Conservation (phyloP, 768 basidiomycete genomes). For the Boletales sp. region DNA sequence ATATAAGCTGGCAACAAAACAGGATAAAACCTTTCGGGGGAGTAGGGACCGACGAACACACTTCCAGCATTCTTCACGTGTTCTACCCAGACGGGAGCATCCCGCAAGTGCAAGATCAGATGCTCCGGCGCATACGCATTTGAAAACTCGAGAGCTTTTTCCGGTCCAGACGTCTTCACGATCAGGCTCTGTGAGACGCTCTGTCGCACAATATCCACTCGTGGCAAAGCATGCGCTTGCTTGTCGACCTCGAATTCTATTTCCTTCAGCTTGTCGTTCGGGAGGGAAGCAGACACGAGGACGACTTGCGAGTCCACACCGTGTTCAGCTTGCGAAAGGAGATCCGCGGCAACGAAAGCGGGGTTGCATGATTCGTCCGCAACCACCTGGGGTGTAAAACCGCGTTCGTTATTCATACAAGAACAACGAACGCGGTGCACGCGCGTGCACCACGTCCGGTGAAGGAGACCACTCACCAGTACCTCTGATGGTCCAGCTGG, state of each 20-base stretch:
- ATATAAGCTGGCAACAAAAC: conserved; percentile 8
- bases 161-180: conserved; percentile 60
- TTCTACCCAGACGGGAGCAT: conserved; percentile 61
- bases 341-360: conserved; percentile 92
- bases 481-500: conserved; percentile 98
- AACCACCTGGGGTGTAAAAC: conserved; percentile 63
- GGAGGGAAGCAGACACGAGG: conserved; percentile 74
- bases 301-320: conserved; percentile 98
- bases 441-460: conserved; percentile 66
- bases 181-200: conserved; percentile 91
- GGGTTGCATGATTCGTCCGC: conserved; percentile 86
- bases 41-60: conserved; percentile 92
- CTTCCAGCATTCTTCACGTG: conserved; percentile 90
- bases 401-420: conserved; percentile 33
- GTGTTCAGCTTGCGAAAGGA: conserved; percentile 97
- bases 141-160: conserved; percentile 83
- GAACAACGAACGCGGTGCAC: conserved; percentile 46
- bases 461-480: conserved; percentile 49
- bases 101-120: conserved; percentile 83
- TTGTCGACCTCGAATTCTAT: conserved; percentile 84
- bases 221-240: conserved; percentile 82
- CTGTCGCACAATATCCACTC: conserved; percentile 87
- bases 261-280: conserved; percentile 54
- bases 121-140: conserved; percentile 99
- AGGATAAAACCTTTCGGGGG: conserved; percentile 79